phyloP scores from a whole-genome alignment of 2,329 filamentous ascomycete genomes.

The Atkinsonella hypoxylon region DNA sequence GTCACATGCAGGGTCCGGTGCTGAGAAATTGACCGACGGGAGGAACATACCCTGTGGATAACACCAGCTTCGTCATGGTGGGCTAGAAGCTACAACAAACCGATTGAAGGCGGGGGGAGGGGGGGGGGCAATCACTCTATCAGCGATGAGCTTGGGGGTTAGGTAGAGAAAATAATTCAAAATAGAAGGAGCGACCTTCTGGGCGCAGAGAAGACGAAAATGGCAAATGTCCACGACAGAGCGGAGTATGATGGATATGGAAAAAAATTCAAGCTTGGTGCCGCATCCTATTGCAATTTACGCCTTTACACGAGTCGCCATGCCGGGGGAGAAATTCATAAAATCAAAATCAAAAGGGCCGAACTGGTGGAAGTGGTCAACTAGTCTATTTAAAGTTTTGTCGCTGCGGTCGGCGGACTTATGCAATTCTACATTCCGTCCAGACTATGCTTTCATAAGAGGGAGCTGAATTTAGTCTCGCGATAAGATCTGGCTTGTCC shows the following conservation, averaged over 20 bases:
- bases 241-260: not conserved
- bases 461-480: not conserved
- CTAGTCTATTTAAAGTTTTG: not conserved
- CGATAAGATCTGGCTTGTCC: not conserved
- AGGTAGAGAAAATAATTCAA: too few species aligned
- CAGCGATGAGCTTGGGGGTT: not conserved
- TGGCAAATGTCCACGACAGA: not conserved
- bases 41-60: constrained; percentile 67
- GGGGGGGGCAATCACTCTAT: not conserved
- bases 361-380: not conserved
- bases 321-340: too few species aligned
- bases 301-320: not conserved
- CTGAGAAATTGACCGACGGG: constrained; percentile 4
- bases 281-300: not conserved
- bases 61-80: constrained; percentile 63
- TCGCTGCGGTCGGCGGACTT: not conserved
- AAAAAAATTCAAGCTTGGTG: not conserved
- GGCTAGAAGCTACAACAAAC: not conserved
- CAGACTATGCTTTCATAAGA: too few species aligned
- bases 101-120: not conserved
- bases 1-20: constrained; percentile 2
- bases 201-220: not conserved
- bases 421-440: not conserved
- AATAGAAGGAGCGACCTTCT: too few species aligned
- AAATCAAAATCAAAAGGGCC: not conserved